Evolutionary conservation across 139 green algal species (phyloP), one percentile per base, ranked within the genome.

Genomic region (Tetraselmis chui): DNA sequence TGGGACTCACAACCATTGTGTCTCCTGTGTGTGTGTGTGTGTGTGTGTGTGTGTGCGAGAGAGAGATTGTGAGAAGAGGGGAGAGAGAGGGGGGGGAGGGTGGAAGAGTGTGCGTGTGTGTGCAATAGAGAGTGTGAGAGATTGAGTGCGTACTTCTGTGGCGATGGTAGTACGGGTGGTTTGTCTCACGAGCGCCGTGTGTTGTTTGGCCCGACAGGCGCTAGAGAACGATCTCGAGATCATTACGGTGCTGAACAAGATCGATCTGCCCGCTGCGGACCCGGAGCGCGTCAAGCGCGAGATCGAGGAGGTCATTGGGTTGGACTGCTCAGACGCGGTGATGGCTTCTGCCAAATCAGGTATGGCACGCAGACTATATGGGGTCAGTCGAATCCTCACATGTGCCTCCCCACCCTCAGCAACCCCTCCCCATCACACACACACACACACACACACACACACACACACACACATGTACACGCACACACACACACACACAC

Each of bases 161-260:
- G n/a, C n/a, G n/a, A n/a, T n/a, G n/a, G n/a, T n/a, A n/a, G n/a
- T n/a, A n/a, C n/a, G n/a, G n/a, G n/a, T n/a, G n/a, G n/a, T n/a
- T n/a, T n/a, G n/a, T n/a, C n/a, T n/a, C n/a, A n/a, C n/a, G n/a
- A n/a, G n/a, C n/a, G n/a, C n/a, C n/a, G n/a, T n/a, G n/a, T n/a
- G n/a, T n/a, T n/a, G n/a, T n/a, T n/a, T n/a, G n/a, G n/a, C 45
- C 45, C 18, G 11, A 18, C 45, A 67, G 45, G 96, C 96, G 0
- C 77, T 99, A 28, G 96, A 99, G 76, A 97, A 97, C 81, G 95
- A 98, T 76, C 88, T 99, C 31, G 96, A 98, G 80, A 96, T 98
- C 89, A 95, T 98, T 58, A 90, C 91, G 0, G 90, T 98, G 25
- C 86, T 99, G 23, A 99, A 99, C 90, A 99, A 99, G 83, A 98